These are phyloP conservation scores for Solanum megistacrolobum DNA, from an alignment of 257 asterid genomes.

Conservation along the genomic window DNA sequence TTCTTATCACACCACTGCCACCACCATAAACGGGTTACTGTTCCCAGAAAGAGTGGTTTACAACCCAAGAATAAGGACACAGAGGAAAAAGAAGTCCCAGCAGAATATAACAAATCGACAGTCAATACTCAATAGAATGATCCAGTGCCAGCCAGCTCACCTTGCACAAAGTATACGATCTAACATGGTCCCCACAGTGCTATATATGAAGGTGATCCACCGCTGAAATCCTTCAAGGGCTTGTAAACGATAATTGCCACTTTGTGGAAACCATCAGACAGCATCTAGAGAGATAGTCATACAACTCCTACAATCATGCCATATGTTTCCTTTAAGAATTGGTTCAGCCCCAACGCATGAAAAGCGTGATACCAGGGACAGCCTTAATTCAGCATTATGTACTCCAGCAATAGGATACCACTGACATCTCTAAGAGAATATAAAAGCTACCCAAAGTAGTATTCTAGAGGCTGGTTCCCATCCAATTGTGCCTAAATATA, in stretches of 20 bases:
- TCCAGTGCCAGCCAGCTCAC: conserved; percentile 7
- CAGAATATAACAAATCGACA: neutral
- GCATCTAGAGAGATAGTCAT: neutral
- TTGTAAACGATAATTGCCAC: neutral
- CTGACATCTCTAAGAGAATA: neutral
- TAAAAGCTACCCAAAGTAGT: neutral
- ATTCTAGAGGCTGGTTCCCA: neutral
- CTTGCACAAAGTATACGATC: conserved; percentile 6
- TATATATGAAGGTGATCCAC: neutral
- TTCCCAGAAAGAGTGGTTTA: neutral
- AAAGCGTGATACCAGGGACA: neutral
- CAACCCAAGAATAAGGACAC: neutral
- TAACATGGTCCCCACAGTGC: neutral
- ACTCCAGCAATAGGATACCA: neutral
- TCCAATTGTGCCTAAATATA: neutral
- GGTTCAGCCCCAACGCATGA: neutral
- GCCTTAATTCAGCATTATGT: neutral
- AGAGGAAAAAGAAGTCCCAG: neutral
- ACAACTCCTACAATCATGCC: neutral
- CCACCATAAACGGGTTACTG: neutral
- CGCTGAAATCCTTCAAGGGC: neutral
- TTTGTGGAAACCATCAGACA: neutral
- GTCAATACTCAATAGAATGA: neutral
- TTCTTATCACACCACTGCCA: neutral
- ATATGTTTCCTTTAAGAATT: neutral